Conservation (phyloP, 768 basidiomycete genomes). For the Gloeopeniophorella convolvens region DNA sequence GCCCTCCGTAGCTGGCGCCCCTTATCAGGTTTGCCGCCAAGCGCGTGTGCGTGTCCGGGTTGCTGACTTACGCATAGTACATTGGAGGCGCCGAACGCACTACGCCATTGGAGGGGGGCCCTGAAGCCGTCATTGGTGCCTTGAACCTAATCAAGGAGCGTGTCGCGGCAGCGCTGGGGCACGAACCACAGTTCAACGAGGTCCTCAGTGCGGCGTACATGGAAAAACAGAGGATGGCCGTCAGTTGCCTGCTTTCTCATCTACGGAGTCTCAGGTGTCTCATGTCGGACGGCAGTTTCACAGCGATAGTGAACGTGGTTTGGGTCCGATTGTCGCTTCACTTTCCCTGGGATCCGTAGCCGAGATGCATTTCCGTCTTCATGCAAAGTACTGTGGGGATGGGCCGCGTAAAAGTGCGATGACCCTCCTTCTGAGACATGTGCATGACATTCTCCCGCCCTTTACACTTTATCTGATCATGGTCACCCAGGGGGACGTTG, state of each 20-base stretch:
- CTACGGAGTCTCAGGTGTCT: background rate
- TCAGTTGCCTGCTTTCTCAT: constrained; percentile 30
- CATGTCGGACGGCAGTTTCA: constrained; percentile 48
- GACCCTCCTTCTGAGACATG: constrained; percentile 60
- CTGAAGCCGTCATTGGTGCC: constrained; percentile 52
- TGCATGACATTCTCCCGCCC: constrained; percentile 26
- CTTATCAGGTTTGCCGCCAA: constrained; percentile 55
- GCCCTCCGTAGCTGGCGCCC: constrained; percentile 53
- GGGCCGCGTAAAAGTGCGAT: constrained; percentile 33
- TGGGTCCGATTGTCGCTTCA: constrained; percentile 69
- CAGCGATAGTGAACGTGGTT: constrained; percentile 67
- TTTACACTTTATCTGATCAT: constrained; percentile 8
- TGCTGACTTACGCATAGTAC: constrained; percentile 40
- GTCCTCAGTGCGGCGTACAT: constrained; percentile 78
- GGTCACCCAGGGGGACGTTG: constrained; percentile 57
- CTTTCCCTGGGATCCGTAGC: constrained; percentile 73
- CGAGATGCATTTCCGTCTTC: constrained; percentile 69
- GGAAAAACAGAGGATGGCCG: constrained; percentile 81
- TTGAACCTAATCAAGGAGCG: constrained; percentile 53
- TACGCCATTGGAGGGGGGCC: constrained; percentile 53
- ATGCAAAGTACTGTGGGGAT: constrained; percentile 29
- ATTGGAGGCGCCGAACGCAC: constrained; percentile 73
- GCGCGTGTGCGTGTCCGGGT: background rate
- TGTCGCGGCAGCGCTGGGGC: constrained; percentile 39
- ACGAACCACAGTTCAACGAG: constrained; percentile 56